These are phyloP conservation scores for Moniliophthora roreri DNA, from an alignment of 1,284 basidiomycete genomes.

Conservation along the genomic window DNA sequence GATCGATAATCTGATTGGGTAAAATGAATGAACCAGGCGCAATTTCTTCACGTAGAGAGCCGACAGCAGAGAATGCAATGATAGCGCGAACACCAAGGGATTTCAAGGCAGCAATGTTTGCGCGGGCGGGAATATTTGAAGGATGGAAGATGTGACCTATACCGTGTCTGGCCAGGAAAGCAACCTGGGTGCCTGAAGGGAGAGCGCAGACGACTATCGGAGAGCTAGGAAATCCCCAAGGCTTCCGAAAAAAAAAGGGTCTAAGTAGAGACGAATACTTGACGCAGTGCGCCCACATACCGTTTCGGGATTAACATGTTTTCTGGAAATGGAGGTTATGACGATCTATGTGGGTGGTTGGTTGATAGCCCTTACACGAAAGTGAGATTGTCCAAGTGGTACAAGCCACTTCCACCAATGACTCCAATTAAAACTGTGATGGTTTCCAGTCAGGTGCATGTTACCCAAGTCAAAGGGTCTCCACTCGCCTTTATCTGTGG, in stretches of 20 bases:
- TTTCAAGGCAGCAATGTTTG: constrained; percentile 96
- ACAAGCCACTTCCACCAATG: constrained; percentile 85
- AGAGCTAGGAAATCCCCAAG: constrained; percentile 93
- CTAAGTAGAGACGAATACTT: constrained; percentile 3
- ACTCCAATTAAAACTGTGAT: constrained; percentile 80
- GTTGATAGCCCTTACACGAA: constrained; percentile 57
- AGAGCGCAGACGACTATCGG: constrained; percentile 88
- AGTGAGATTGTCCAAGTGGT: constrained; percentile 88
- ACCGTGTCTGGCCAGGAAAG: constrained; percentile 94
- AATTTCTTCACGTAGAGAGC: constrained; percentile 94
- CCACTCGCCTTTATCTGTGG: background rate
- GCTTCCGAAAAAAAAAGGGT: constrained; percentile 43
- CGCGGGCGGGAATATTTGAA: constrained; percentile 78
- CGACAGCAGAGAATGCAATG: constrained; percentile 94
- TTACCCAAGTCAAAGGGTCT: background rate
- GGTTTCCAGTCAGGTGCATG: background rate
- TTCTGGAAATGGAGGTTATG: constrained; percentile 38
- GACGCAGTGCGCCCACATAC: constrained; percentile 37
- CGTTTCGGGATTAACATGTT: constrained; percentile 70
- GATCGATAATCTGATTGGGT: constrained; percentile 93
- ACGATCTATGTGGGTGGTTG: background rate
- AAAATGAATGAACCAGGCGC: constrained; percentile 88
- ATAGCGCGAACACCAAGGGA: constrained; percentile 87
- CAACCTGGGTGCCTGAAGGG: constrained; percentile 76
- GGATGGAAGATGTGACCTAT: constrained; percentile 73